phyloP scores from a whole-genome alignment of 176 grass and related monocot genomes.

The Tillandsia leiboldiana region DNA sequence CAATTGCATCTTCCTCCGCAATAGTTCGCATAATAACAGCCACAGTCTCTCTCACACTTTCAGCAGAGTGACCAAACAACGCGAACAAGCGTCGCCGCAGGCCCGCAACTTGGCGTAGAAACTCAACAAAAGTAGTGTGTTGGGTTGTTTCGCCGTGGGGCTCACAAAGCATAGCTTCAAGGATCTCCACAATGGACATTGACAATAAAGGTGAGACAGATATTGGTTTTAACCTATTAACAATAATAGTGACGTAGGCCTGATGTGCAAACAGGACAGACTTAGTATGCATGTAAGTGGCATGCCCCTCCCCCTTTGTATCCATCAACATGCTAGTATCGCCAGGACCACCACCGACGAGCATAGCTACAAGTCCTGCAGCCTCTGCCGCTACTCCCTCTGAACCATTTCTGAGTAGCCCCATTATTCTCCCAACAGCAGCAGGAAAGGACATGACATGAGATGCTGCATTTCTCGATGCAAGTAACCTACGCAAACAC shows the following conservation, averaged over 20 bases:
- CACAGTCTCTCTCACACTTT: slow-evolving; percentile 89
- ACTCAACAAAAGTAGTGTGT: slow-evolving; percentile 95
- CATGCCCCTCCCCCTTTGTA: slow-evolving; percentile 91
- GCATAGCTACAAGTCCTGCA: slow-evolving; percentile 93
- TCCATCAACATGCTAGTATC: slow-evolving; percentile 68
- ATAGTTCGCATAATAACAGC: slow-evolving; percentile 99
- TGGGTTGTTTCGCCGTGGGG: slow-evolving; percentile 98
- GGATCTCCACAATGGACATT: slow-evolving; percentile 75
- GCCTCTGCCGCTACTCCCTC: slow-evolving; percentile 95
- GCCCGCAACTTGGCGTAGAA: slow-evolving; percentile 93
- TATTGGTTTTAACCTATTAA: slow-evolving; percentile 70
- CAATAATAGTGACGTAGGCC: slow-evolving; percentile 71
- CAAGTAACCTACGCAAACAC: slow-evolving; percentile 82
- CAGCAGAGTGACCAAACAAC: slow-evolving; percentile 93
- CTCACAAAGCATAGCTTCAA: slow-evolving; percentile 99
- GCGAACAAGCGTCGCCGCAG: slow-evolving; percentile 84
- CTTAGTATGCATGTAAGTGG: slow-evolving; percentile 93
- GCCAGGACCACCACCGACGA: slow-evolving; percentile 85
- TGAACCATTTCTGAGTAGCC: slow-evolving; percentile 90
- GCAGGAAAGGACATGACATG: slow-evolving; percentile 93
- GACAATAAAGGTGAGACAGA: slow-evolving; percentile 91
- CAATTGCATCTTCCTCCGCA: slow-evolving; percentile 98
- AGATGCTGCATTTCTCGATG: slow-evolving; percentile 77
- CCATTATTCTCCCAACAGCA: slow-evolving; percentile 93
- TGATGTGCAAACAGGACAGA: slow-evolving; percentile 78